Evolutionary conservation across 768 basidiomycete species (phyloP).

Genomic region (Botryobasidium botryosum): DNA sequence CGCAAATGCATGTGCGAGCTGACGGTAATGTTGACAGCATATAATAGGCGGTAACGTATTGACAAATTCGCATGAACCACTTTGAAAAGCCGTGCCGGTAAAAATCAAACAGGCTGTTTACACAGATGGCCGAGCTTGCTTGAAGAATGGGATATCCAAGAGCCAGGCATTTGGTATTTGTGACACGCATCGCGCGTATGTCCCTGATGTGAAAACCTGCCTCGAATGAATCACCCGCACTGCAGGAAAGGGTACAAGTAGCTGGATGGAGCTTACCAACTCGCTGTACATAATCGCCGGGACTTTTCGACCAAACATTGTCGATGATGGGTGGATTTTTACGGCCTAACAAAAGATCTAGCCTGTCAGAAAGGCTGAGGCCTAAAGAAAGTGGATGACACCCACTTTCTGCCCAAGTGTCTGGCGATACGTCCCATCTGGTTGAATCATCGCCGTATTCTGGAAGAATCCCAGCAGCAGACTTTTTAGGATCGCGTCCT

Average conservation of each 20-base stretch:
- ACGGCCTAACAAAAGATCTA: slow-evolving; percentile 33
- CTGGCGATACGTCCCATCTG: slow-evolving; percentile 70
- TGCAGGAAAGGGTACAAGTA: background rate
- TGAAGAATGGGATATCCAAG: slow-evolving; percentile 7
- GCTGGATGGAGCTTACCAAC: slow-evolving; percentile 37
- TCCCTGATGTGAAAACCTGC: slow-evolving; percentile 66
- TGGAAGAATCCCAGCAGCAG: slow-evolving; percentile 62
- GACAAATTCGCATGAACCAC: no score
- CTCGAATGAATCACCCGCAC: background rate
- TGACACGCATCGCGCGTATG: slow-evolving; percentile 88
- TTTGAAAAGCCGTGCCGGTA: no score
- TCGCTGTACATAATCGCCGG: slow-evolving; percentile 88
- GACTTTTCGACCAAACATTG: slow-evolving; percentile 61
- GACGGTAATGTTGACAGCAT: no score
- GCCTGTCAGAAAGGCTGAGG: background rate
- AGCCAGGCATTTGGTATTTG: slow-evolving; percentile 45
- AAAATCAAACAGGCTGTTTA: no score
- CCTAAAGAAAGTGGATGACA: slow-evolving; percentile 1
- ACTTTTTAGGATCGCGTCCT: slow-evolving; percentile 51
- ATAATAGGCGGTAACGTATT: no score
- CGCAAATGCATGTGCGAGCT: no score
- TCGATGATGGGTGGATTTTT: slow-evolving; percentile 85
- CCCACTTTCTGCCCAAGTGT: slow-evolving; percentile 28
- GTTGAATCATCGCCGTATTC: slow-evolving; percentile 69
- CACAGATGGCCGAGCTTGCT: no score